These are phyloP conservation scores for Hypoxylon fragiforme DNA, from an alignment of 495 filamentous ascomycete species.

Conservation along the genomic window DNA sequence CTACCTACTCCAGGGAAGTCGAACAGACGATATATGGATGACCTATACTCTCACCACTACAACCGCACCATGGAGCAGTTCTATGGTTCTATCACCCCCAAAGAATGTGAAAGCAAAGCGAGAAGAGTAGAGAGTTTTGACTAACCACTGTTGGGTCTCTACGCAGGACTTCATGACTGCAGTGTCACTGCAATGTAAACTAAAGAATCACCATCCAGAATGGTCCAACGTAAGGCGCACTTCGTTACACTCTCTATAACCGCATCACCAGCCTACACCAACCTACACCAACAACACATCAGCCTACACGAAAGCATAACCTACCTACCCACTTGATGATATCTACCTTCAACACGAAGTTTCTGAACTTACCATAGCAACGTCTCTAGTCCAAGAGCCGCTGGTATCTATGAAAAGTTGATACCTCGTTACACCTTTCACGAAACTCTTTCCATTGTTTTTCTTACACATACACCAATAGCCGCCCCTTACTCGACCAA, in stretches of 20 bases:
- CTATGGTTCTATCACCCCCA: not conserved
- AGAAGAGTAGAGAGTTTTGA: not conserved
- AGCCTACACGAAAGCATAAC: no score
- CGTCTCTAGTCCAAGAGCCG: no score
- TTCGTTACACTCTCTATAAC: conserved; percentile 9
- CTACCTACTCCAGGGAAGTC: no score
- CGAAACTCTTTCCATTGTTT: no score
- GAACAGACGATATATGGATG: no score
- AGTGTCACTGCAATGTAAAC: conserved; percentile 58
- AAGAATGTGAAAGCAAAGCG: not conserved
- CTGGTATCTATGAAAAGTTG: no score
- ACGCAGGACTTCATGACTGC: conserved; percentile 63
- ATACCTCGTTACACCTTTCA: no score
- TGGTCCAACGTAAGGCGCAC: conserved; percentile 60
- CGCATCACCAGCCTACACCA: not conserved
- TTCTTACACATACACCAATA: no score
- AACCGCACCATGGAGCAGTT: conserved; percentile 3
- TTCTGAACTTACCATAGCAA: no score
- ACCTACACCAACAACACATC: conserved; percentile 15
- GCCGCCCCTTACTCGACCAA: no score
- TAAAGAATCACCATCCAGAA: conserved; percentile 63
- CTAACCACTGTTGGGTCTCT: conserved; percentile 21
- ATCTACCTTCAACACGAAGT: no score
- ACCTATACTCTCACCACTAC: conserved; percentile 1
- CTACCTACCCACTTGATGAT: no score